Percentiles rank a stretch among this genome's conserved stretches.
Conservation (phyloP, 495 filamentous ascomycete species). For the Pyrenula aspistea region DNA sequence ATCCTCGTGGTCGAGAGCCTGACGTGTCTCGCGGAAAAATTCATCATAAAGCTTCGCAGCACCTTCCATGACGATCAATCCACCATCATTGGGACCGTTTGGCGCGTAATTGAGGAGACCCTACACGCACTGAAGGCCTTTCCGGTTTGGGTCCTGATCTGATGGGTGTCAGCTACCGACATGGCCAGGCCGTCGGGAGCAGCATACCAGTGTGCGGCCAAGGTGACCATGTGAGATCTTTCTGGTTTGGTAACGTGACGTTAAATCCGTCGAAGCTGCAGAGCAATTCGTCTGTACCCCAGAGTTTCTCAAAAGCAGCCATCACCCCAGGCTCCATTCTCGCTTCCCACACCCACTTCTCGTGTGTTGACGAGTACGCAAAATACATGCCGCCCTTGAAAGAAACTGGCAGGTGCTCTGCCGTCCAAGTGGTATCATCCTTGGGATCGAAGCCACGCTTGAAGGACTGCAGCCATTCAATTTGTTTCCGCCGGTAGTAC, state of each 20-base stretch:
- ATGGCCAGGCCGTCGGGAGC: conserved; percentile 16
- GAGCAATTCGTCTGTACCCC: too few species aligned
- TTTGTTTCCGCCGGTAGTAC: conserved; percentile 21
- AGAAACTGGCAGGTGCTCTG: conserved; percentile 23
- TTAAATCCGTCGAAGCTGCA: too few species aligned
- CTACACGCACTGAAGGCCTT: conserved; percentile 26
- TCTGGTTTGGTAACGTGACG: too few species aligned
- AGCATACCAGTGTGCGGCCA: too few species aligned
- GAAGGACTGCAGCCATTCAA: conserved; percentile 28
- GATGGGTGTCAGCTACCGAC: conserved; percentile 25
- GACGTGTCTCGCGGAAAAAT: conserved; percentile 21
- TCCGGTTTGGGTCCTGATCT: conserved; percentile 24
- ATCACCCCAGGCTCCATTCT: too few species aligned
- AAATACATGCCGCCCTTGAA: conserved; percentile 27
- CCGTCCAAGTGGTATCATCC: conserved; percentile 24
- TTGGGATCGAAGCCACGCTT: conserved; percentile 24
- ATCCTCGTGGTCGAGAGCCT: conserved; percentile 19
- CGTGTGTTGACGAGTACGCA: conserved; percentile 15
- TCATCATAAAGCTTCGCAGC: conserved; percentile 22
- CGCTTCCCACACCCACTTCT: conserved; percentile 22
- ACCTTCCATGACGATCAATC: conserved; percentile 27
- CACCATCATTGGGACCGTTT: conserved; percentile 28
- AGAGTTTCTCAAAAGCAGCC: too few species aligned
- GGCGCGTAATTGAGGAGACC: conserved; percentile 26
- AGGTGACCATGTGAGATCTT: too few species aligned